Evolutionary conservation across 768 basidiomycete genomes (phyloP), one percentile per base, ranked within the genome.

Genomic region (Amanita subjunquillea): DNA sequence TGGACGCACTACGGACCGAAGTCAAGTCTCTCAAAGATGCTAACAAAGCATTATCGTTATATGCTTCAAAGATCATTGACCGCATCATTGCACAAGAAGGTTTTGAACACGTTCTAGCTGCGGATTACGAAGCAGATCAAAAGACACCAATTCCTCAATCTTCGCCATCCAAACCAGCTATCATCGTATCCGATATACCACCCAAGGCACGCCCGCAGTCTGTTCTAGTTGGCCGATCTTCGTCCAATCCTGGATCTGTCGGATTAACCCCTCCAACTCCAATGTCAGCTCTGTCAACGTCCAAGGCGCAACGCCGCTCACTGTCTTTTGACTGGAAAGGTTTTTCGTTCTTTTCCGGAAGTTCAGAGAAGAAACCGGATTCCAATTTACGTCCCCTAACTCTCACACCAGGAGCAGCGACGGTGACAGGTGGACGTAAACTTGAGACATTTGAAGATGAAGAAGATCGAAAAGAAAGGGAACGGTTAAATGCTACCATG

Each of bases 61-160:
- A 98, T 62, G 92, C 94, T 3, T 92, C 91, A 43, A 98, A 97
- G 75, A 98, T 98, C 58, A 89, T 98, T 61, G 95, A 98, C 71
- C 82, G 94, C 42, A 96, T 98, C 63, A 95, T 97, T 60, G 79
- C 87, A 1, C 87, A 94, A 66, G 94, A 96, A 67, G 93, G 93
- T 22, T 97, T 95, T 69, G 95, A 98, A 67, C 91, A 95, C 60
- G 88, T 98, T 51, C 80, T 97, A 34, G 89, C 94, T n/a, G 84
- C 80, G 42, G 94, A 97, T 66, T 95, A 89, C 59, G 87, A 88
- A 45, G 78, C 80, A 54, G 71, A 77, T 29, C 71, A 72, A 9
- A 67, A 70, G 9, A 78, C 78, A 32, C 70, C 80, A 10, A 63
- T 63, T 9, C 64, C 74, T 2, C 58, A 62, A 48, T 43, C 62